These are phyloP conservation scores for Suhomyces prunicola DNA, from an alignment of 805 yeast species.

Conservation along the genomic window DNA sequence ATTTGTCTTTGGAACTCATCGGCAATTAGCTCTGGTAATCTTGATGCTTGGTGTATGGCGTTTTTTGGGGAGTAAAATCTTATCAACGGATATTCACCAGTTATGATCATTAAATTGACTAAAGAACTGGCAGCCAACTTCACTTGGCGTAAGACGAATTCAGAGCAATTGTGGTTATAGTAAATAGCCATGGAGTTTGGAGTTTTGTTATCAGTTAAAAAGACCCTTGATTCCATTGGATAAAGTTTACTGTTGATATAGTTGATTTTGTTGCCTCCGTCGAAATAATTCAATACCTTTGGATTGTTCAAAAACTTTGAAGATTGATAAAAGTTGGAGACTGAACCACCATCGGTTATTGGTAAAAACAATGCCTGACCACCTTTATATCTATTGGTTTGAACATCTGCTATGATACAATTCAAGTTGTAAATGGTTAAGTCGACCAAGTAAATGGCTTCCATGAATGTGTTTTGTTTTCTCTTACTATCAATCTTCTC, in stretches of 20 bases:
- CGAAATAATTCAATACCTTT: constrained; percentile 29
- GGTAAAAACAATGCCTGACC: constrained; percentile 77
- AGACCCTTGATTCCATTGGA: constrained; percentile 71
- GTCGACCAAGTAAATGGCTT: constrained; percentile 76
- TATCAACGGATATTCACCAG: constrained; percentile 87
- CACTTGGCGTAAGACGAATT: constrained; percentile 58
- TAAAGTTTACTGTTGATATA: constrained; percentile 39
- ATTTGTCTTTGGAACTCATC: constrained; percentile 63
- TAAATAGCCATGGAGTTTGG: constrained; percentile 66
- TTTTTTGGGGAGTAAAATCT: constrained; percentile 62
- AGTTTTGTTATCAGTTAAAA: constrained; percentile 54
- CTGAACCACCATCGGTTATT: constrained; percentile 15
- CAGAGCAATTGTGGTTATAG: constrained; percentile 62
- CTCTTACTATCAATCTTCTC: constrained; percentile 63
- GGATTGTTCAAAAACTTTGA: constrained; percentile 28
- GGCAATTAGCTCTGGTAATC: constrained; percentile 70
- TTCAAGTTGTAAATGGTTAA: constrained; percentile 66
- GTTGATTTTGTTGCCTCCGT: constrained; percentile 25
- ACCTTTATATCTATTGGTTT: constrained; percentile 67
- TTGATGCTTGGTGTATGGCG: constrained; percentile 50
- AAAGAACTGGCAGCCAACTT: constrained; percentile 59
- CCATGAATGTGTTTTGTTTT: constrained; percentile 59
- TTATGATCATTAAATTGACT: constrained; percentile 67
- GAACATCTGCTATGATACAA: constrained; percentile 74
- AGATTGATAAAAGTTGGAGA: constrained; percentile 17